These are phyloP conservation scores for Breynia disticha DNA, from an alignment of 441 rosid species.

Conservation along the genomic window DNA sequence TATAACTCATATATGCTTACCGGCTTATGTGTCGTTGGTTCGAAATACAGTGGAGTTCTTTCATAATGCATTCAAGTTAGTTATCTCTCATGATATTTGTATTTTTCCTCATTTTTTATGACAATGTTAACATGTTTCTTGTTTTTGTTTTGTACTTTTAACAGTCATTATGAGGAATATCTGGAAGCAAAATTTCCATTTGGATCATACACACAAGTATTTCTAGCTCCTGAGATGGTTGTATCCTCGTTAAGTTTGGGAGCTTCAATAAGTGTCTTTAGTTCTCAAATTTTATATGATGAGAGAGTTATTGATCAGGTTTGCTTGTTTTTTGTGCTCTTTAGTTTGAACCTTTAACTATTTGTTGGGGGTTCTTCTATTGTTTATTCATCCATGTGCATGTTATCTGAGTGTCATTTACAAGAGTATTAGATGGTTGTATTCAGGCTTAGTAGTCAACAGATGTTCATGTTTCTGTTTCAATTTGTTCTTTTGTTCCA, in stretches of 20 bases:
- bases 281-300: constrained; percentile 79
- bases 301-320: constrained; percentile 95
- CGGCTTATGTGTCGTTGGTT: constrained; percentile 48
- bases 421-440: no score
- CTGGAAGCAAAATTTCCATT: constrained; percentile 85
- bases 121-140: constrained; percentile 12
- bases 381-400: not conserved
- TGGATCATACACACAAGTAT: constrained; percentile 87
- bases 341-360: not conserved
- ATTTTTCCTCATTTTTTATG: constrained; percentile 11
- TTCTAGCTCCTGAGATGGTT: constrained; percentile 81
- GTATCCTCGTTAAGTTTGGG: constrained; percentile 67
- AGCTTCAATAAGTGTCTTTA: constrained; percentile 76
- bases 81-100: constrained; percentile 9
- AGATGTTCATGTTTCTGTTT: no score
- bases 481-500: no score
- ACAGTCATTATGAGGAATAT: constrained; percentile 87
- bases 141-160: constrained; percentile 21
- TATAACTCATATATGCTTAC: constrained; percentile 77
- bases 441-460: no score
- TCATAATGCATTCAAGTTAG: constrained; percentile 81
- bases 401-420: not conserved
- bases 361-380: not conserved
- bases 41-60: constrained; percentile 76
- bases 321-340: constrained; percentile 12